Evolutionary conservation across 139 green algal species (phyloP).

Genomic region (Chlorella sp.): DNA sequence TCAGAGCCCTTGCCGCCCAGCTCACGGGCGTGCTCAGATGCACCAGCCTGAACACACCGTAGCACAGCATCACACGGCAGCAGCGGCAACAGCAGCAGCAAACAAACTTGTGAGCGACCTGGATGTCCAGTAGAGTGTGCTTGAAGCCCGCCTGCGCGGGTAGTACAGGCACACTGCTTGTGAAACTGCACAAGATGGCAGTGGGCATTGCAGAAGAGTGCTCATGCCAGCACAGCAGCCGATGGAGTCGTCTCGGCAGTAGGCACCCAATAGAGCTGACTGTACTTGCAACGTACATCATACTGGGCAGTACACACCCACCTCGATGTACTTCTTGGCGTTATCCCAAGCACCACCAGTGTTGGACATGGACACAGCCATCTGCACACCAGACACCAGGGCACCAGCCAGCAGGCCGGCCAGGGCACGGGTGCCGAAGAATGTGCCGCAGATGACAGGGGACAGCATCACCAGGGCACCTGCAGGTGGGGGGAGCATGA

Average conservation of each 20-base stretch:
- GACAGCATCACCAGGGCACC: too few relatives aligned
- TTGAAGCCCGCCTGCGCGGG: too few relatives aligned
- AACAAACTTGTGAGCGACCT: too few relatives aligned
- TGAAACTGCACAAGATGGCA: too few relatives aligned
- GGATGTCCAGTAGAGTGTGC: too few relatives aligned
- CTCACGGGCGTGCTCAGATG: constrained; percentile 74
- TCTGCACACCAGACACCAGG: constrained; percentile 96
- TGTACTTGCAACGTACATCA: background rate
- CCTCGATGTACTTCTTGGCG: constrained; percentile 68
- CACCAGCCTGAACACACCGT: background rate
- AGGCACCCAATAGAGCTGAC: background rate
- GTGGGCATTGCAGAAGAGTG: background rate
- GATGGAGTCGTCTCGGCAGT: background rate
- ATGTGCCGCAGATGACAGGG: constrained; percentile 61
- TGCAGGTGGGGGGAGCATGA: background rate
- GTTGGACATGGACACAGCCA: constrained; percentile 96
- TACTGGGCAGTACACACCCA: background rate
- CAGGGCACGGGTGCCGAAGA: constrained; percentile 72
- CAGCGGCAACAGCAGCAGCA: background rate
- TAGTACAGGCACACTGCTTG: too few relatives aligned
- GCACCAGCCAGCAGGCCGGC: too few relatives aligned
- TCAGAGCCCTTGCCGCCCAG: constrained; percentile 96
- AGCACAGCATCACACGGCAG: background rate
- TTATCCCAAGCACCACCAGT: constrained; percentile 97
- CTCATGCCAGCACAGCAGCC: background rate